phyloP scores from a whole-genome alignment of 495 filamentous ascomycete genomes.

The Tuber melanosporum region DNA sequence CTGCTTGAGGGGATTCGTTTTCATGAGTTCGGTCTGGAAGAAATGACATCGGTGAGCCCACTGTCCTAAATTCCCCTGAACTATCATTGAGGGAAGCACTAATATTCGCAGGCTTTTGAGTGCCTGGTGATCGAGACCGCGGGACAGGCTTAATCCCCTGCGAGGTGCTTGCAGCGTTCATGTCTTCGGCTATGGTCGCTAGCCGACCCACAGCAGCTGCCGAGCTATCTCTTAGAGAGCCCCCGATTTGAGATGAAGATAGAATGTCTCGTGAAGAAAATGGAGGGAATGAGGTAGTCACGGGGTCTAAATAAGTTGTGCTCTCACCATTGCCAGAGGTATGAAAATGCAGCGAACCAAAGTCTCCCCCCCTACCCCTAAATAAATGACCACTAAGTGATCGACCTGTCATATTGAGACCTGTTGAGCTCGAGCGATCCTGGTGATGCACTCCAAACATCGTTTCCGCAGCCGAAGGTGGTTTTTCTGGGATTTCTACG shows the following conservation, averaged over 20 bases:
- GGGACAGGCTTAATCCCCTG: slow-evolving; percentile 35
- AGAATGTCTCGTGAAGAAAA: slow-evolving; percentile 21
- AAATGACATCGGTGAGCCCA: neutral
- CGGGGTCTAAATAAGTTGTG: slow-evolving; percentile 8
- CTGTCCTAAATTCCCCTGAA: neutral
- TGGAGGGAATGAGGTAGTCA: slow-evolving; percentile 8
- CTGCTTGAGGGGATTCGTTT: neutral
- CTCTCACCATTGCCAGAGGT: neutral
- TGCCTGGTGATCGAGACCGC: slow-evolving; percentile 15
- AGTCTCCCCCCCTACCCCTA: slow-evolving; percentile 16
- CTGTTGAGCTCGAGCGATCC: slow-evolving; percentile 5
- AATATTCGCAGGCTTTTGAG: slow-evolving; percentile 16
- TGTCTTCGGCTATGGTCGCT: slow-evolving; percentile 5
- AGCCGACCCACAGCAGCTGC: slow-evolving; percentile 7
- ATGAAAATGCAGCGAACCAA: slow-evolving; percentile 10
- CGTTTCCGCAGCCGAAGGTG: slow-evolving; percentile 22
- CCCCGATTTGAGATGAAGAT: slow-evolving; percentile 18
- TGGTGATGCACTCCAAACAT: slow-evolving; percentile 24
- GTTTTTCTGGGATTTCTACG: slow-evolving; percentile 16
- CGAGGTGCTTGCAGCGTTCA: slow-evolving; percentile 24
- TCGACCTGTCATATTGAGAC: slow-evolving; percentile 5
- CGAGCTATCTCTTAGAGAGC: neutral
- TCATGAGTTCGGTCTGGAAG: slow-evolving; percentile 11
- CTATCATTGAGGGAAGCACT: slow-evolving; percentile 19
- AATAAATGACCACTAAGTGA: slow-evolving; percentile 8